Base-by-base conservation (phyloP, 2,329 filamentous ascomycete genomes). In the Fusarium guadeloupense region DNA sequence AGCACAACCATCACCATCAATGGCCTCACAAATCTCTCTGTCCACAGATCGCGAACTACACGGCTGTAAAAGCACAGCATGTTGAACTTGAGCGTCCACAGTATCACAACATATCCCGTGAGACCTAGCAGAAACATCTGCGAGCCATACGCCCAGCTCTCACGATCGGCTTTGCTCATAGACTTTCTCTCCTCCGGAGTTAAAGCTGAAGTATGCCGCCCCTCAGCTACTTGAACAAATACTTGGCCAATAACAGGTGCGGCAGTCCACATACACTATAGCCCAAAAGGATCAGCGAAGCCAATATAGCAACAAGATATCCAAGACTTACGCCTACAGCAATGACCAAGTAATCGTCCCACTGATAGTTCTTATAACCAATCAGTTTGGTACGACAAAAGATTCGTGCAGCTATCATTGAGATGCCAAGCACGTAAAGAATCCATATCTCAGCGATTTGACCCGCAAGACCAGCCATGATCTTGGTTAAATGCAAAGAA, bases 41-140 rank as follows among this genome's bases (percentile, higher is more conserved):
- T 72, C 70, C 72, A 75, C 1, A 77, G 50, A 0, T 72, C 71
- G 5, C 64, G 68, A 5, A 77, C 72, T 6, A 78, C 64, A 1
- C 76, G 74, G 13, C 67, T 64, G 48, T 77, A 78, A 14, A 79
- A 73, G 53, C 74, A 78, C 16, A 78, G 46, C 75, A 78, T 78
- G 62, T 76, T 77, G 26, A 79, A 65, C 52, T 78, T 79, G 46
- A 79, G 62, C 0, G 66, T 72, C 77, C 76, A 79, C 5, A 79
- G 64, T 23, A 77, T 71, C 12, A 71, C 55, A 10, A 72, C 66
- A 10, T 79, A 78, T 3, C 68, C 69, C 10, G 64, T 63, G 30
- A 75, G 66, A 2, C 75, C 76, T 2, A 73, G 62, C 17, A 76
- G 63, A 45, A 77, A 78, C 39, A 72, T 71, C 41, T 78, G 69